Evolutionary conservation across 164 flowering plant species (phyloP).

Genomic region (Buxus sempervirens): DNA sequence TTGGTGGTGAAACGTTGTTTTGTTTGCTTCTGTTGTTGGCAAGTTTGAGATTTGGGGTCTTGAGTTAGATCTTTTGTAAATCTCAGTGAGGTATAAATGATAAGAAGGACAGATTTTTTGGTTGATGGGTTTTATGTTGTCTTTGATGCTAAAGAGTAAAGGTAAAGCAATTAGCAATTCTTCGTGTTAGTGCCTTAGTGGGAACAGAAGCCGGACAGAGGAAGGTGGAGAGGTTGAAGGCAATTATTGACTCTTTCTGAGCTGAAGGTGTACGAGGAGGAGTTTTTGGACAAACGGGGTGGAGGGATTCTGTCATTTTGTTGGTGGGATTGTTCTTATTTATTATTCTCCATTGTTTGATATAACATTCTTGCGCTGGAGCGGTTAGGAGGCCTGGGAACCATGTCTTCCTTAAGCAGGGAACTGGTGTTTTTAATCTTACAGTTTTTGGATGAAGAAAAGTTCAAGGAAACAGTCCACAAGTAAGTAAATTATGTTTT

Average conservation of each 20-base stretch:
- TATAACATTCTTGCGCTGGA: constrained; percentile 50
- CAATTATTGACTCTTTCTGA: no score
- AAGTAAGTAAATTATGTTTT: constrained; percentile 31
- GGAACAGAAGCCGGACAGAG: neutral
- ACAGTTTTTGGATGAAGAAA: constrained; percentile 73
- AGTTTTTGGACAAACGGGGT: neutral
- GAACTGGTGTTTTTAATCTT: constrained; percentile 64
- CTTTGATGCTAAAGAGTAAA: neutral
- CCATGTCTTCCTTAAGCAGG: constrained; percentile 67
- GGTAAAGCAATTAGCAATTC: neutral
- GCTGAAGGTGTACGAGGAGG: neutral
- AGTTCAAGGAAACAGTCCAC: constrained; percentile 69
- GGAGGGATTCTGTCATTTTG: constrained; percentile 1
- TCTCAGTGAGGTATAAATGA: neutral
- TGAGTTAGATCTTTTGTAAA: neutral
- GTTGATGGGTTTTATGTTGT: neutral
- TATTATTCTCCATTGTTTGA: neutral
- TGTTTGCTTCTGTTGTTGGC: neutral
- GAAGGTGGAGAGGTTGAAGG: neutral
- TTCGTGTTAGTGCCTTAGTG: neutral
- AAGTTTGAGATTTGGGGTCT: neutral
- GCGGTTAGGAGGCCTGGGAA: constrained; percentile 58
- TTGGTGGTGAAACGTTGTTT: neutral
- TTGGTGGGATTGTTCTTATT: neutral
- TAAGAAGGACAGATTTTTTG: no score